phyloP scores from a whole-genome alignment of 1,139 yeast species.

The Geotrichum australiense region DNA sequence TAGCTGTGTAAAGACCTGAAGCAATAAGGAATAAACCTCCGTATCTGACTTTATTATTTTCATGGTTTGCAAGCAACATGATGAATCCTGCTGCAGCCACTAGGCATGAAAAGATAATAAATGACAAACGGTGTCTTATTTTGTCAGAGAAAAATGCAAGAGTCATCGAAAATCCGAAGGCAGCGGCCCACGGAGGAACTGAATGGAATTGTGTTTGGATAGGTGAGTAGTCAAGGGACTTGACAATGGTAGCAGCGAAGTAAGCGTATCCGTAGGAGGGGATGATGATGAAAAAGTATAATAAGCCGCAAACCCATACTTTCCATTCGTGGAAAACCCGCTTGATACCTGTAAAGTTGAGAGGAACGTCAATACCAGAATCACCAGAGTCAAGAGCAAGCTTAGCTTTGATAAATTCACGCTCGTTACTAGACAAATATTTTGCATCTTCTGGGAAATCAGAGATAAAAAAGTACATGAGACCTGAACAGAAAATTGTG shows the following conservation, averaged over 20 bases:
- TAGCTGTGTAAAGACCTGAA: conserved; percentile 34
- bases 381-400: conserved; percentile 23
- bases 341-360: not conserved
- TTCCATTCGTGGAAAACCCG: conserved; percentile 14
- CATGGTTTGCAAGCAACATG: conserved; percentile 29
- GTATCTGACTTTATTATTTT: conserved; percentile 24
- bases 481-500: conserved; percentile 40
- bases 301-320: conserved; percentile 31
- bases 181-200: conserved; percentile 39
- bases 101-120: conserved; percentile 28
- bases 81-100: conserved; percentile 43
- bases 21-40: conserved; percentile 36
- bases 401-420: conserved; percentile 42
- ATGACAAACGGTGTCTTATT: conserved; percentile 33
- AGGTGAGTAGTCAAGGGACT: conserved; percentile 29
- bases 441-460: conserved; percentile 44
- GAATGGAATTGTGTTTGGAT: conserved; percentile 80
- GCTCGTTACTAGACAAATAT: conserved; percentile 45
- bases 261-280: conserved; percentile 24
- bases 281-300: conserved; percentile 19
- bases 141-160: conserved; percentile 33
- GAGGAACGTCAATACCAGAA: not conserved
- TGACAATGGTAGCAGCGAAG: conserved; percentile 31
- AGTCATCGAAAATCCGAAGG: conserved; percentile 30
- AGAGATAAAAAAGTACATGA: conserved; percentile 44